These are phyloP conservation scores for Paraphaeosphaeria sporulosa DNA, from an alignment of 2,329 filamentous ascomycete genomes.

Conservation along the genomic window DNA sequence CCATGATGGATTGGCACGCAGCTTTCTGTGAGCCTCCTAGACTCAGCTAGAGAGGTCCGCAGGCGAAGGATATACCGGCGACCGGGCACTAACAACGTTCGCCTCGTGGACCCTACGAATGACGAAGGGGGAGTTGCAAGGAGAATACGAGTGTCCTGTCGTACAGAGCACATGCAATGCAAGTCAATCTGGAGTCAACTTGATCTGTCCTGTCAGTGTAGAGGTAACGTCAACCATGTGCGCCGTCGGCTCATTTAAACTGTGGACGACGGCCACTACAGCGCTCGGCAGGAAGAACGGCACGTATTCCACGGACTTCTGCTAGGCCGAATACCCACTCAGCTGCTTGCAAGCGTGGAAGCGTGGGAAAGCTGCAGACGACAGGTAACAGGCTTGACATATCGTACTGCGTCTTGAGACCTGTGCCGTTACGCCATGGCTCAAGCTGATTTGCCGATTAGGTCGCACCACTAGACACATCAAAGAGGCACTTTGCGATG, in stretches of 20 bases:
- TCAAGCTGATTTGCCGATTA: constrained; percentile 33
- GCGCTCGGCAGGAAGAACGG: constrained; percentile 26
- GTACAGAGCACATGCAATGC: constrained; percentile 46
- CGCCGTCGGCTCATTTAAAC: constrained; percentile 34
- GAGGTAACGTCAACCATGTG: constrained; percentile 44
- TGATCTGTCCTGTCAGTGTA: constrained; percentile 35
- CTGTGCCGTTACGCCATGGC: constrained; percentile 28
- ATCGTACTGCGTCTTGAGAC: constrained; percentile 41
- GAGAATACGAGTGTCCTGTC: constrained; percentile 31
- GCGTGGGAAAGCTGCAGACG: constrained; percentile 38
- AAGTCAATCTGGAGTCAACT: constrained; percentile 44
- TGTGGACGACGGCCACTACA: constrained; percentile 23
- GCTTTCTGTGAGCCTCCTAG: neutral
- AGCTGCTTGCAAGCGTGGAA: constrained; percentile 30
- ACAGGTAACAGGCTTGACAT: constrained; percentile 38
- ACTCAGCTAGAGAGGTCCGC: neutral
- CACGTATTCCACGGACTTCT: constrained; percentile 5
- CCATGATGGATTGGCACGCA: constrained; percentile 27
- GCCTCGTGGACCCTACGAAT: constrained; percentile 11
- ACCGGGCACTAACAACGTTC: constrained; percentile 6
- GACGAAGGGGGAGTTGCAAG: constrained; percentile 28
- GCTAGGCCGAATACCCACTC: constrained; percentile 27
- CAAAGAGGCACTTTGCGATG: constrained; percentile 36
- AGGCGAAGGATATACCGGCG: constrained; percentile 2
- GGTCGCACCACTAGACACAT: constrained; percentile 35